Conservation (phyloP, 1,284 basidiomycete genomes). For the Phellinidium pouzarii region DNA sequence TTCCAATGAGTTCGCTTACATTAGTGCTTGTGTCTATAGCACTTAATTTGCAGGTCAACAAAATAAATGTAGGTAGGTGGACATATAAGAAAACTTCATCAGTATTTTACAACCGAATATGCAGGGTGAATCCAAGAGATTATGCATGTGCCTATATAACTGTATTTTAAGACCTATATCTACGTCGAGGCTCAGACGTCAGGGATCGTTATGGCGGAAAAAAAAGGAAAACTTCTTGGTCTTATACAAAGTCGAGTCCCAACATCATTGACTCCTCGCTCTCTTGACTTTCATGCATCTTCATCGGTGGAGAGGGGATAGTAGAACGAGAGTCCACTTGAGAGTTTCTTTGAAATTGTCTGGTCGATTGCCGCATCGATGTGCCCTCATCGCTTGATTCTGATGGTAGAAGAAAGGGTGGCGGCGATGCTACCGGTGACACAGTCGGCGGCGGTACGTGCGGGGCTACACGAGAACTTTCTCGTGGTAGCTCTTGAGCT, state of each 20-base stretch:
- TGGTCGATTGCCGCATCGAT: conserved; percentile 1
- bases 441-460: not conserved
- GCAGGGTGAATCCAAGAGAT: too few species aligned
- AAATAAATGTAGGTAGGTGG: not conserved
- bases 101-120: not conserved
- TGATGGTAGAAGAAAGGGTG: not conserved
- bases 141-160: too few species aligned
- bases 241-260: conserved; percentile 15
- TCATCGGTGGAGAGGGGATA: not conserved
- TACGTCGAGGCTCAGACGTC: too few species aligned
- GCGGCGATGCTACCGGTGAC: not conserved
- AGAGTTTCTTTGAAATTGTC: not conserved
- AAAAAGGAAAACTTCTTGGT: too few species aligned
- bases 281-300: conserved; percentile 12
- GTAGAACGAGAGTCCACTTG: not conserved
- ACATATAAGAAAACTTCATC: not conserved
- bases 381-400: conserved; percentile 10
- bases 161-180: too few species aligned
- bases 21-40: too few species aligned
- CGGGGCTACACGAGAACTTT: not conserved
- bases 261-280: conserved; percentile 16
- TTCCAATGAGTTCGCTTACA: too few species aligned
- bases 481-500: not conserved
- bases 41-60: too few species aligned
- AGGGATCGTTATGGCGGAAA: too few species aligned